Base-by-base conservation (phyloP, 495 filamentous ascomycete genomes). In the Hypoxylon rickii region DNA sequence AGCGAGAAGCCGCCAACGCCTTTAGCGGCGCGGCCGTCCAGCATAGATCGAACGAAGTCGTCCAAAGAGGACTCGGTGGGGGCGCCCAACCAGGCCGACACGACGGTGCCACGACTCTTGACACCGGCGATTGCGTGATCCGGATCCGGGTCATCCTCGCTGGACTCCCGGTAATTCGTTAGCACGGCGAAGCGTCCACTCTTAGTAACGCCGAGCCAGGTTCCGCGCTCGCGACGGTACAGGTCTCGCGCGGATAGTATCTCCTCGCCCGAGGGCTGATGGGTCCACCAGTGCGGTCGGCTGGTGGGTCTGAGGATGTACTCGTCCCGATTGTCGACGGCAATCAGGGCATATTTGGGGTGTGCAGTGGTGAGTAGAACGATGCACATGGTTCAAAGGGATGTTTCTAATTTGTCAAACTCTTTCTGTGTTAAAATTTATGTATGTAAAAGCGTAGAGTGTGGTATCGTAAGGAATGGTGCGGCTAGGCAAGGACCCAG, bases 291-390 rank as follows among this genome's bases (percentile, higher is more conserved):
- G 58, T 86, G 78, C 51, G 88, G 89, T 18, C 82, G 77, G 40
- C 86, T 86, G 12, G 94, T 99, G 43, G 94, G 92, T 16, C 94
- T 90, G 39, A 84, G 81, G 44, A 99, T 88, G 72, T 87, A 97
- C 78, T 97, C 92, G 84, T 99, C 94, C 66, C 94, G 83, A 68
- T 99, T 99, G 74, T 91, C 87, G 69, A 97, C 78, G 42, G 96
- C 77, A 63, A 99, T 91, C 43, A 97, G 77, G 10, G 92, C 83
- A 73, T 97, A 99, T 44, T 83, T 74, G 7, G 95, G 95, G 69
- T 99, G 94, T 24, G 89, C 83, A 3, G 92, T 97, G 31, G 95
- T 92, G 38, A 96, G 69, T 21, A 97, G 77, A 38, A 87, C 88
- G 71, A 98, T 97, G 70, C 95, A 98, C 94, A 97, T 98, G 19